Percentiles rank a stretch among this genome's conserved stretches.
Conservation (phyloP, 2,329 filamentous ascomycete species). For the Stagonosporopsis rhizophila region DNA sequence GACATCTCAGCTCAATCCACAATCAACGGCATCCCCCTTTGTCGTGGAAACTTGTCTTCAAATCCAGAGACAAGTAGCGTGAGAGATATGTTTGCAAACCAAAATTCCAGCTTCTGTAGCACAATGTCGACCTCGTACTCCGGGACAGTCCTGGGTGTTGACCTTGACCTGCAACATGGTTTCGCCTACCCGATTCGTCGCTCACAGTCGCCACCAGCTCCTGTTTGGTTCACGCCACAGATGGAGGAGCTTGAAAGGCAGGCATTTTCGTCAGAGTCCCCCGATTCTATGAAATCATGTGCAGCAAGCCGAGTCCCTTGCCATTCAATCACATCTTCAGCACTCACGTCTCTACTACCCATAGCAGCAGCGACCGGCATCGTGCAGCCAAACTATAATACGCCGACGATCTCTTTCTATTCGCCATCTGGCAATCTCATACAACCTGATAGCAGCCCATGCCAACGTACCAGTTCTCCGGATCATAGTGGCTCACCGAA, state of each 20-base stretch:
- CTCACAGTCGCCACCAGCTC: conserved; percentile 34
- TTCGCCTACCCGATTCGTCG: conserved; percentile 18
- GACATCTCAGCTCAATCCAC: conserved; percentile 31
- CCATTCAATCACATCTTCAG: conserved; percentile 44
- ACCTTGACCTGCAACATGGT: conserved; percentile 42
- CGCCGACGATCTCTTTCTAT: conserved; percentile 42
- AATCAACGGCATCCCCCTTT: conserved; percentile 32
- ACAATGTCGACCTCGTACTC: conserved; percentile 46
- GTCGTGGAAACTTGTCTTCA: conserved; percentile 28
- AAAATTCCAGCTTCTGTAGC: conserved; percentile 44
- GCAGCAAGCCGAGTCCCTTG: background rate
- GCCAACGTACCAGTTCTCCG: conserved; percentile 18
- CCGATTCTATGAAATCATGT: conserved; percentile 6
- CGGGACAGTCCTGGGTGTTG: conserved; percentile 44
- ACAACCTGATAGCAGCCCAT: conserved; percentile 31
- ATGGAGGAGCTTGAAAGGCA: conserved; percentile 29
- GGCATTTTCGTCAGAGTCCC: conserved; percentile 20
- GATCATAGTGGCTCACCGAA: conserved; percentile 16
- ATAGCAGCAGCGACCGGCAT: conserved; percentile 49
- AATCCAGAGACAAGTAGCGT: conserved; percentile 24
- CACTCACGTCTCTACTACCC: conserved; percentile 46
- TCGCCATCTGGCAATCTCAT: conserved; percentile 47
- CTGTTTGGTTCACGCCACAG: conserved; percentile 37
- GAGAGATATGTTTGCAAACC: conserved; percentile 26
- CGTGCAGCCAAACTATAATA: conserved; percentile 36